Percentiles rank a stretch among this genome's conserved stretches.
Conservation (phyloP, 768 basidiomycete genomes). For the Gelatoporia subvermispora region DNA sequence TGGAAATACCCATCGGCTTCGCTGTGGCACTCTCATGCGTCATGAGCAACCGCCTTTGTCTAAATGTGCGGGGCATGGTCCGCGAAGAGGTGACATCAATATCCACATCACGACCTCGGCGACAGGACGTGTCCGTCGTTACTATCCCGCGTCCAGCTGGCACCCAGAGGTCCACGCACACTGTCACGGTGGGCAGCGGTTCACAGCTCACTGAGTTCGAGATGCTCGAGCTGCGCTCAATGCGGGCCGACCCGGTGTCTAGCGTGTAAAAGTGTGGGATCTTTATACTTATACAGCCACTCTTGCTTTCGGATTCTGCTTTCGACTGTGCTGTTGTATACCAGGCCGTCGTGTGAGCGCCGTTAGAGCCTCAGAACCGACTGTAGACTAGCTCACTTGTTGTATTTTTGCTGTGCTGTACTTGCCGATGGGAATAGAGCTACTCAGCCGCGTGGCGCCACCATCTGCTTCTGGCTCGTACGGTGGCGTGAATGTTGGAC, state of each 20-base stretch:
- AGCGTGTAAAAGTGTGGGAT: neutral
- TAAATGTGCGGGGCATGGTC: conserved; percentile 43
- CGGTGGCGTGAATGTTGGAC: too few species aligned
- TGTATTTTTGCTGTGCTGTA: conserved; percentile 5
- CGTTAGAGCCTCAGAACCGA: too few species aligned
- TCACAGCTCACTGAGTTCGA: conserved; percentile 26
- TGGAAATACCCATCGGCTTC: conserved; percentile 56
- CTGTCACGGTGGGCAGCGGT: conserved; percentile 8
- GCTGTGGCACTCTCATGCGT: conserved; percentile 55
- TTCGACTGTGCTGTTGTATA: too few species aligned
- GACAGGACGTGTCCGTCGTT: neutral
- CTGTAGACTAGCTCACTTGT: conserved; percentile 3
- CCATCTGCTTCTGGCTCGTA: too few species aligned
- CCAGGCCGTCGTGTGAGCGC: neutral
- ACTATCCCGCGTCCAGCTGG: neutral
- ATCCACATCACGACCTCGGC: neutral
- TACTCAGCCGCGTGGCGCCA: neutral
- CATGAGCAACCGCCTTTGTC: conserved; percentile 49
- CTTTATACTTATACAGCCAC: neutral
- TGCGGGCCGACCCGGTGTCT: conserved; percentile 21
- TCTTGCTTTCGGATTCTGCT: neutral
- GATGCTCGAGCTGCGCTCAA: conserved; percentile 29
- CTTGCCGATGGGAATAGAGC: neutral
- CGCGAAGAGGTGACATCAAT: neutral
- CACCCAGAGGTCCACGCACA: neutral